Evolutionary conservation across 257 asterid genomes (phyloP), one percentile per base, ranked within the genome.

Genomic region (Solanum dulcamara): DNA sequence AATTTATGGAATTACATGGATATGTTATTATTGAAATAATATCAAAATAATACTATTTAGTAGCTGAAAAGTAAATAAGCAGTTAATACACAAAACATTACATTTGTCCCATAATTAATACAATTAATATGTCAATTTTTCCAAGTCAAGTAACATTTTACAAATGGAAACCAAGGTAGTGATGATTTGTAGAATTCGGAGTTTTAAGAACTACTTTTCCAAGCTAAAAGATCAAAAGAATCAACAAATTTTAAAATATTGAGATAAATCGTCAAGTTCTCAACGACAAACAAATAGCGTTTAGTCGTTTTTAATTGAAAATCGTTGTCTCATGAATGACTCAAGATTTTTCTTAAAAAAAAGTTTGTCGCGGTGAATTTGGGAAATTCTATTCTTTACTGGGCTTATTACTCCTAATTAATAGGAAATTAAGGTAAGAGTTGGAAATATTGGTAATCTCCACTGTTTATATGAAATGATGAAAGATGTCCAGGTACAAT

Each of bases 401-500:
- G n/a, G 26, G 60, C 12, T 18, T 53, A 53, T 53, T n/a, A n/a
- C n/a, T n/a, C n/a, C n/a, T n/a, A n/a, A n/a, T n/a, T n/a, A n/a
- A n/a, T n/a, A n/a, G n/a, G n/a, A n/a, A 74, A 40, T 40, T 3
- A 40, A 74, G 35, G 7, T 0, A 40, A 3, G 1, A n/a, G 11
- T 24, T 3, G n/a, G n/a, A 74, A 74, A 40, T n/a, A 74, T 42
- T 24, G 5, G 59, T 22, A 74, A 72, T 72, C 33, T 72, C 35
- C 13, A 9, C 20, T 8, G 17, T 20, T 70, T 28, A 62, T 13
- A 50, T 8, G 57, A n/a, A n/a, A n/a, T n/a, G n/a, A n/a, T n/a
- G 57, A 50, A 48, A 38, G n/a, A 13, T 85, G 85, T 11, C 85
- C 85, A 86, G 37, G 67, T 81, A 81, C 88, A 38, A 53, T 81